Evolutionary conservation across 2,329 filamentous ascomycete species (phyloP), one percentile per base, ranked within the genome.

Genomic region (Furcasterigmium sp.): DNA sequence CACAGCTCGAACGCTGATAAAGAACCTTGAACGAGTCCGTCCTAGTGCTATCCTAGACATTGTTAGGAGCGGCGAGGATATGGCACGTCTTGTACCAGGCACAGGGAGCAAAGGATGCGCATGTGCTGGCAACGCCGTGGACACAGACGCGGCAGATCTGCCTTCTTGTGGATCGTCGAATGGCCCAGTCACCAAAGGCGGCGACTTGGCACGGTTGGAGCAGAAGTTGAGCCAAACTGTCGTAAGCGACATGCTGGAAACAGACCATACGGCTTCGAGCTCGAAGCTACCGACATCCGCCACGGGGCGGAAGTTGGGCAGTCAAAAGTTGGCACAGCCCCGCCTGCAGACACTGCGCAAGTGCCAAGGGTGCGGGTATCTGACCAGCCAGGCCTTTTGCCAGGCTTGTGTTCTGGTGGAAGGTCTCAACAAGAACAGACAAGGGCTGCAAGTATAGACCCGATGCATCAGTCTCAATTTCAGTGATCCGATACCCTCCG

Each of bases 11-110:
- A 87, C 84, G 20, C 68, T 98, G 46, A 95, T 98, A 64, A 98
- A 98, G 69, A 95, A 91, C 53, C 70, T 98, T 25, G 93, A 98
- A 65, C 86, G 86, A 54, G 88, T 98, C 8, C 78, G 93, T 3
- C 91, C 93, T 2, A 96, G 91, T 56, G 91, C 91, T 4, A 97
- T 98, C 41, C 61, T 98, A 43, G 93, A 98, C 60, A 89, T 98
- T 42, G 91, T 98, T 21, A 78, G 86, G 45, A 96, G 91, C 58
- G 93, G 93, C 29, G 91, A 97, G 63, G 93, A 97, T 52, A 95
- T 98, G 87, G 91, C 90, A 9, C 82, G 80, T 45, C 70, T 97
- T n/a, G 87, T 93, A 1, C 86, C 86, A 0, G 72, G 72, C 13
- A 73, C 77, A 44, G 62, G 76, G 14, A 65, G 62, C 20, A 69